A percentile compares a stretch with the other conserved stretches of the same genome.
phyloP scores from a whole-genome alignment of 2,329 filamentous ascomycete species.

The Onygena corvina region DNA sequence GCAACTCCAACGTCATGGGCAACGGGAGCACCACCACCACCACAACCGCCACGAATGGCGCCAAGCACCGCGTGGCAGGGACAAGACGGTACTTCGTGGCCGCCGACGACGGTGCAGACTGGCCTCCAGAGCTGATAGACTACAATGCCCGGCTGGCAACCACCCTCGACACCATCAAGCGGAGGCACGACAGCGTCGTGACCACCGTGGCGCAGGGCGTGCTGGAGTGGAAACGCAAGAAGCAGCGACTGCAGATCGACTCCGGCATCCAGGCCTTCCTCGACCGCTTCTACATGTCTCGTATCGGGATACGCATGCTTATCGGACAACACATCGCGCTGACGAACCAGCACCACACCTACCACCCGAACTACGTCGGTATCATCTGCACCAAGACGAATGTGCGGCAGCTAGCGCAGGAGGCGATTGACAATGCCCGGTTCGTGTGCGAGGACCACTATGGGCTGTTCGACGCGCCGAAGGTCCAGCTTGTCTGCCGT shows the following conservation, averaged over 20 bases:
- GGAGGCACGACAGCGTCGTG: slow-evolving; percentile 90
- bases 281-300: slow-evolving; percentile 98
- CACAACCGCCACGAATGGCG: not conserved
- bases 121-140: slow-evolving; percentile 86
- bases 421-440: slow-evolving; percentile 96
- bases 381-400: slow-evolving; percentile 99
- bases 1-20: slow-evolving; percentile 33
- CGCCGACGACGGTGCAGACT: slow-evolving; percentile 75
- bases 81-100: slow-evolving; percentile 75
- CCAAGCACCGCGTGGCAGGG: slow-evolving; percentile 40
- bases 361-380: slow-evolving; percentile 87
- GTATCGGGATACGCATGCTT: slow-evolving; percentile 97
- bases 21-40: slow-evolving; percentile 39
- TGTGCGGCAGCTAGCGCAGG: slow-evolving; percentile 82
- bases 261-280: slow-evolving; percentile 94
- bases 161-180: slow-evolving; percentile 85
- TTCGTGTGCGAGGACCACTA: slow-evolving; percentile 99
- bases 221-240: slow-evolving; percentile 90
- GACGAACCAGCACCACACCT: slow-evolving; percentile 79
- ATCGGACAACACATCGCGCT: slow-evolving; percentile 97
- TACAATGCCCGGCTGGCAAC: slow-evolving; percentile 89
- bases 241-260: slow-evolving; percentile 96
- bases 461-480: slow-evolving; percentile 89
- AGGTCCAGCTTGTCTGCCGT: slow-evolving; percentile 91
- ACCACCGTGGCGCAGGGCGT: slow-evolving; percentile 98